phyloP scores from a whole-genome alignment of 2,329 filamentous ascomycete genomes.

The Aspergillus sp. region DNA sequence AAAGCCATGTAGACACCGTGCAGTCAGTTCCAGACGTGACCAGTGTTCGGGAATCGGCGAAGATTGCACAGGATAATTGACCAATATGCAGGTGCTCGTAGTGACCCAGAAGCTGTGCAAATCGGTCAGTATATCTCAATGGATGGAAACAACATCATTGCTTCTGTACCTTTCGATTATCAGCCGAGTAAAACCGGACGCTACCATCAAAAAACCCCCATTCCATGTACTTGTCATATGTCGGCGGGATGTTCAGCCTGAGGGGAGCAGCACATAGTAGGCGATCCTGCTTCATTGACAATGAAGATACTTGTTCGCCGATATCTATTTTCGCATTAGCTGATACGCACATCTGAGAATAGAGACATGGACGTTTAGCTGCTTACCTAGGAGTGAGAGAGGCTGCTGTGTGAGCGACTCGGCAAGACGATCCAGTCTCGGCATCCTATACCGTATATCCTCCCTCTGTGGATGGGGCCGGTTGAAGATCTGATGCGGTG shows the following conservation, averaged over 20 bases:
- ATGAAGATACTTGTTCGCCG: slow-evolving; percentile 74
- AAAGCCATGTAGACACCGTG: slow-evolving; percentile 79
- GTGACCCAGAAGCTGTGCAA: slow-evolving; percentile 65
- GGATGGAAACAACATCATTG: neutral
- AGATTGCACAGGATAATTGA: slow-evolving; percentile 77
- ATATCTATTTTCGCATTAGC: slow-evolving; percentile 48
- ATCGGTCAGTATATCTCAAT: neutral
- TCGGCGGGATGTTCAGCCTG: slow-evolving; percentile 79
- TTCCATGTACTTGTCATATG: slow-evolving; percentile 87
- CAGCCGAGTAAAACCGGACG: slow-evolving; percentile 83
- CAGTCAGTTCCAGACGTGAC: slow-evolving; percentile 92
- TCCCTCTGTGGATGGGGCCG: slow-evolving; percentile 78
- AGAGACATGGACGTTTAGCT: neutral
- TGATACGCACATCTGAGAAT: neutral
- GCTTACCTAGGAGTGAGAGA: slow-evolving; percentile 68
- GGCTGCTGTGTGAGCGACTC: slow-evolving; percentile 75
- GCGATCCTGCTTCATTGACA: slow-evolving; percentile 77
- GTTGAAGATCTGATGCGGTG: slow-evolving; percentile 89
- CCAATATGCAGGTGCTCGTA: slow-evolving; percentile 94
- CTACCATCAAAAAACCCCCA: slow-evolving; percentile 96
- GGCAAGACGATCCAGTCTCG: slow-evolving; percentile 74
- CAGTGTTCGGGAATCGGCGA: slow-evolving; percentile 86
- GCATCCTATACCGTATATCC: slow-evolving; percentile 61
- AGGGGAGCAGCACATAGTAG: slow-evolving; percentile 81
- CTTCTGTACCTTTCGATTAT: slow-evolving; percentile 66